A percentile compares a stretch with the other conserved stretches of the same genome.
Evolutionary conservation across 2,329 filamentous ascomycete genomes (phyloP).

Genomic region (Talaromyces sp.): DNA sequence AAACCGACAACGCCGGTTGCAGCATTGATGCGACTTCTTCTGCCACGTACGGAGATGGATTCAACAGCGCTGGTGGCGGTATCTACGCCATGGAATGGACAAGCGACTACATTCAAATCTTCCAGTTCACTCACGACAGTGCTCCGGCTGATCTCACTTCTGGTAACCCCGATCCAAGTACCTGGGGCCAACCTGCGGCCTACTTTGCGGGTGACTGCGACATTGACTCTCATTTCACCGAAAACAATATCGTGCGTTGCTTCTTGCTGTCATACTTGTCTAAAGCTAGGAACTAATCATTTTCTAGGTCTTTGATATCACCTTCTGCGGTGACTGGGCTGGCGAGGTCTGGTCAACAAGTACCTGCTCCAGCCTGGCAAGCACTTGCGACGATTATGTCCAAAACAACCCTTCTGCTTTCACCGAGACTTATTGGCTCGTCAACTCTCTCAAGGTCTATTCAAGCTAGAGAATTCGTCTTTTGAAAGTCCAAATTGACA

Average conservation of each 20-base stretch:
- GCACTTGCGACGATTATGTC: constrained; percentile 70
- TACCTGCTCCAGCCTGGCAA: constrained; percentile 58
- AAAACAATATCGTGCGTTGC: constrained; percentile 61
- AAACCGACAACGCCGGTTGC: constrained; percentile 56
- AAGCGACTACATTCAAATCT: constrained; percentile 65
- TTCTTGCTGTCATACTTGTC: background rate
- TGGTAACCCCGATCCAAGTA: constrained; percentile 59
- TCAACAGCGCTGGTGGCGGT: constrained; percentile 66
- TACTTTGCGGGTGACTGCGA: constrained; percentile 68
- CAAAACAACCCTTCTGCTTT: constrained; percentile 67
- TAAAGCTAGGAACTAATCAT: background rate
- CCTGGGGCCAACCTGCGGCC: constrained; percentile 67
- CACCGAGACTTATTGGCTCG: constrained; percentile 68
- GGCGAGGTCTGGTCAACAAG: constrained; percentile 62
- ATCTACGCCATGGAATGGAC: constrained; percentile 78
- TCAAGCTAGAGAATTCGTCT: constrained; percentile 25
- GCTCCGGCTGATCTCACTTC: constrained; percentile 66
- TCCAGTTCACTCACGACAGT: constrained; percentile 70
- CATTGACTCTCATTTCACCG: constrained; percentile 64
- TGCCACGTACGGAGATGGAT: constrained; percentile 60
- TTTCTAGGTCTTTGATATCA: constrained; percentile 60
- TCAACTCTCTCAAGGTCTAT: constrained; percentile 69
- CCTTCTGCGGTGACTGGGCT: constrained; percentile 87
- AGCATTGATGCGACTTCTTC: constrained; percentile 50
- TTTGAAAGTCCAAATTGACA: background rate